Percentiles rank a stretch among this genome's conserved stretches.
phyloP scores from a whole-genome alignment of 225 moss, liverwort and hornwort species.

The Pseudisothecium myosuroides region DNA sequence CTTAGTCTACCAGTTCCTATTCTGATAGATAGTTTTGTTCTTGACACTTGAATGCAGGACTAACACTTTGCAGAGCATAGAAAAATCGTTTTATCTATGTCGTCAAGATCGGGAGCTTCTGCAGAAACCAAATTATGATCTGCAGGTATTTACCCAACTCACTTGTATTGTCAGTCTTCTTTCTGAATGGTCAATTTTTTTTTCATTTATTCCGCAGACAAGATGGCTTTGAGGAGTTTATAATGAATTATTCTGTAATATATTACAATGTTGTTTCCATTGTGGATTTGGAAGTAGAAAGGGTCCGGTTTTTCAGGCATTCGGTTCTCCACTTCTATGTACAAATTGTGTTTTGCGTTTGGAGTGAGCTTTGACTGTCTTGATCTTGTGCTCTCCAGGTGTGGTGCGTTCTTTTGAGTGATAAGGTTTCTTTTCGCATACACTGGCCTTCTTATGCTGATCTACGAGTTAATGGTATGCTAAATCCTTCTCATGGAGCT shows the following conservation, averaged over 20 bases:
- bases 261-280: not conserved
- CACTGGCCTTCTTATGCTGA: constrained; percentile 95
- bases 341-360: not conserved
- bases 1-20: not conserved
- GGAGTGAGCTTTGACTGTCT: not conserved
- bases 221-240: not conserved
- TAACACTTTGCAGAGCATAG: constrained; percentile 40
- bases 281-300: not conserved
- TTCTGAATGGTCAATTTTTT: not conserved
- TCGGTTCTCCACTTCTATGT: not conserved
- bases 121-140: constrained; percentile 40
- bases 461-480: constrained; percentile 79
- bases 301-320: not conserved
- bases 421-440: constrained; percentile 94
- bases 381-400: constrained; percentile 35
- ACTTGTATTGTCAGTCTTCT: not conserved
- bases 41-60: constrained; percentile 11
- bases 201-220: not conserved
- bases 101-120: constrained; percentile 37
- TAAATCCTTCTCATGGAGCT: not conserved
- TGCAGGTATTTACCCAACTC: constrained; percentile 22
- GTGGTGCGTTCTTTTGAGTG: constrained; percentile 98
- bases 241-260: not conserved
- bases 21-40: not conserved
- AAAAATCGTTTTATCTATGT: constrained; percentile 38